Conservation (phyloP, 345 rosid species). For the Rhizophora mangle region DNA sequence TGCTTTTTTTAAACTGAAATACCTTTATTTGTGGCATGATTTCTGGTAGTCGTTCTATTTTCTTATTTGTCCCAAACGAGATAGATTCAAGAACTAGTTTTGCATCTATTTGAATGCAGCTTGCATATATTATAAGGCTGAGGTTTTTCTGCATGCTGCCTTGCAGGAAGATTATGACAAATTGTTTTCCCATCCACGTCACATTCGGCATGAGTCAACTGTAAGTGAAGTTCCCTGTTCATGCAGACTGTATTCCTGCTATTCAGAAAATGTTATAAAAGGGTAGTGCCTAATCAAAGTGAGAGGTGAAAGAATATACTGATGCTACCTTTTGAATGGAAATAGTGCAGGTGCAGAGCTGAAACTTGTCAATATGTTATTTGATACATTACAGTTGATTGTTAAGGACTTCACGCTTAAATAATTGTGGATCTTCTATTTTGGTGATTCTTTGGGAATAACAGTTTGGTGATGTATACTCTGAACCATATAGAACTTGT, state of each 20-base stretch:
- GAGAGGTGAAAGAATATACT: conserved; percentile 1
- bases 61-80: background rate
- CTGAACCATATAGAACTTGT: background rate
- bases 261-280: background rate
- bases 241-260: conserved; percentile 1
- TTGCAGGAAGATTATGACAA: conserved; percentile 75
- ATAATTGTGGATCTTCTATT: background rate
- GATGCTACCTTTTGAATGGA: background rate
- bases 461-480: background rate
- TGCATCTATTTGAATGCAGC: background rate
- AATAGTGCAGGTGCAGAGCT: background rate
- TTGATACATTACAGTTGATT: background rate
- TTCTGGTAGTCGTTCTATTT: background rate
- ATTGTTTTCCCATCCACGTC: conserved; percentile 53
- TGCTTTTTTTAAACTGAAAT: background rate
- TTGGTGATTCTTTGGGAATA: background rate
- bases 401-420: background rate
- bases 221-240: conserved; percentile 45
- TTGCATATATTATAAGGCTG: no score
- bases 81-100: background rate
- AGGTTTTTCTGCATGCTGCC: conserved; percentile 1
- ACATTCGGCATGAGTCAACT: conserved; percentile 81
- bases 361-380: background rate
- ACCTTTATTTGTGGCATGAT: background rate
- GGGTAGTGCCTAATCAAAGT: conserved; percentile 3